Evolutionary conservation across 2,329 filamentous ascomycete genomes (phyloP).

Genomic region (Rasamsonia emersonii): DNA sequence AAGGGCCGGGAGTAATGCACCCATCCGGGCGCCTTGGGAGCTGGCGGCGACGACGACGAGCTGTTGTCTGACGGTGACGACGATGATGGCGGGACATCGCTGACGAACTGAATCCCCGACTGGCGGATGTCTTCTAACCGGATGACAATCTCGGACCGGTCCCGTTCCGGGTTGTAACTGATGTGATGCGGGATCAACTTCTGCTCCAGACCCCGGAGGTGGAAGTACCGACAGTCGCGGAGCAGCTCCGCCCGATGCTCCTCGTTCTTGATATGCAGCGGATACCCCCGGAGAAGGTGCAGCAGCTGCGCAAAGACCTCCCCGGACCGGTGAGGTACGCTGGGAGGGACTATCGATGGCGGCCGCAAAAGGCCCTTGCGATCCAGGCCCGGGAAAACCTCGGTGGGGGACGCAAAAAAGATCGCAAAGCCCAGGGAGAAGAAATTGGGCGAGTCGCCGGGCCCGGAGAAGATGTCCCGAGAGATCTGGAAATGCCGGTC

Average conservation of each 20-base stretch:
- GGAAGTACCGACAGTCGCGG: constrained; percentile 83
- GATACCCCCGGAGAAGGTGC: constrained; percentile 74
- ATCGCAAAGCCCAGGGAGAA: constrained; percentile 84
- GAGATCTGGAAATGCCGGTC: constrained; percentile 82
- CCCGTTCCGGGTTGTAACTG: constrained; percentile 61
- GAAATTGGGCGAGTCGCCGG: constrained; percentile 91
- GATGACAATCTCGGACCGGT: constrained; percentile 66
- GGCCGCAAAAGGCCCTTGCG: constrained; percentile 72
- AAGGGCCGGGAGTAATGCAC: constrained; percentile 78
- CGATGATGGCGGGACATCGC: no score
- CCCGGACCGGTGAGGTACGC: constrained; percentile 71
- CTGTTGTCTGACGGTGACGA: no score
- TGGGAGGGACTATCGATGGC: constrained; percentile 74
- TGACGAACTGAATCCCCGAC: constrained; percentile 63
- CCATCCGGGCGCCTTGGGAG: constrained; percentile 38
- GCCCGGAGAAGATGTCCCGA: constrained; percentile 72
- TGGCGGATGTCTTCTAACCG: constrained; percentile 82
- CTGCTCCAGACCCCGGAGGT: constrained; percentile 86
- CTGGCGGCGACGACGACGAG: constrained; percentile 14
- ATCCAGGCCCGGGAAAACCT: constrained; percentile 79
- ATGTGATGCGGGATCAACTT: constrained; percentile 70
- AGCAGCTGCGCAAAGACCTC: constrained; percentile 76
- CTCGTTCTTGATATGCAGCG: constrained; percentile 65
- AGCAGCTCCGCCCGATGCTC: constrained; percentile 69
- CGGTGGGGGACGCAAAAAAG: constrained; percentile 71